Evolutionary conservation across 331 rosid genomes (phyloP).

Genomic region (Stylosanthes scabra): DNA sequence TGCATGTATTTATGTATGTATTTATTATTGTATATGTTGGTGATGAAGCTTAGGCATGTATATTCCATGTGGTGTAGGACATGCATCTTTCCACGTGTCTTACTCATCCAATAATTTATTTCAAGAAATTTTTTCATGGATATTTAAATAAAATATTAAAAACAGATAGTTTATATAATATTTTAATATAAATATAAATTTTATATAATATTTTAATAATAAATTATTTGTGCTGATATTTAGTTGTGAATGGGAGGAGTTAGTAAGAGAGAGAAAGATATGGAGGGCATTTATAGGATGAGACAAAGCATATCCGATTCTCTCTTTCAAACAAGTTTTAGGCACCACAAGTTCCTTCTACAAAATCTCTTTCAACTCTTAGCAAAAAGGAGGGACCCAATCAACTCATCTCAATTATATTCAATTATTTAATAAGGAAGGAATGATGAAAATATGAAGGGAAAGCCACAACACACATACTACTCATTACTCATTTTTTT

Average conservation of each 20-base stretch:
- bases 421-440: slow-evolving; percentile 20
- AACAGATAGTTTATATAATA: too few species aligned
- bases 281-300: neutral
- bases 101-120: neutral
- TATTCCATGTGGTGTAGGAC: slow-evolving; percentile 29
- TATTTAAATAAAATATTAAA: too few species aligned
- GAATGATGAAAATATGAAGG: neutral
- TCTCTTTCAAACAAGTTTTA: slow-evolving; percentile 2
- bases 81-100: slow-evolving; percentile 12
- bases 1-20: too few species aligned
- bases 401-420: neutral
- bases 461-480: slow-evolving; percentile 28
- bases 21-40: too few species aligned
- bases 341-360: slow-evolving; percentile 52
- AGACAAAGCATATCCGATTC: slow-evolving; percentile 43
- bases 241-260: neutral
- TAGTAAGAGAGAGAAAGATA: too few species aligned
- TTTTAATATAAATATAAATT: too few species aligned
- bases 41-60: too few species aligned
- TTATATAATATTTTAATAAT: too few species aligned
- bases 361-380: slow-evolving; percentile 51
- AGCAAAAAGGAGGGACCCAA: slow-evolving; percentile 45
- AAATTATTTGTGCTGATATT: neutral
- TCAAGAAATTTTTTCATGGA: too few species aligned
- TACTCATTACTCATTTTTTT: neutral